Conservation (phyloP, 2,329 filamentous ascomycete genomes). For the Colletotrichum sp. region DNA sequence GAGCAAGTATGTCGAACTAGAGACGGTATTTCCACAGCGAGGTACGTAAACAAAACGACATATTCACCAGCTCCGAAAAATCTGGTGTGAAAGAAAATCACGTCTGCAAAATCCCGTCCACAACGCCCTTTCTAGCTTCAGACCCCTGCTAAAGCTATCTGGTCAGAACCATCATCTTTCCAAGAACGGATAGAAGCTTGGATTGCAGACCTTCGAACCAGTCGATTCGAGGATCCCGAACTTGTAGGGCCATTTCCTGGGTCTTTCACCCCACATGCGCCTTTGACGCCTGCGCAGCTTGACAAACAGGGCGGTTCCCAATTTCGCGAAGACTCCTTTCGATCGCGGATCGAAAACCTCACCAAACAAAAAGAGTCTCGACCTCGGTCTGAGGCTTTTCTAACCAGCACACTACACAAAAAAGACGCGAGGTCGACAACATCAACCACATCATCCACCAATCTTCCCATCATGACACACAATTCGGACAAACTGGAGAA, state of each 20-base stretch:
- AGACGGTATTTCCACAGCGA: conserved; percentile 1
- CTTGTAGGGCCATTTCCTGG: conserved; percentile 13
- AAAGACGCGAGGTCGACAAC: background rate
- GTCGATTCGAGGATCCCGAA: conserved; percentile 16
- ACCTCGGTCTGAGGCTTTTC: background rate
- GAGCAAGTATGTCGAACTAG: background rate
- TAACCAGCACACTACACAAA: background rate
- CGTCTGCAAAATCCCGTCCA: background rate
- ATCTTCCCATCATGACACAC: conserved; percentile 6
- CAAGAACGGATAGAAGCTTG: conserved; percentile 11
- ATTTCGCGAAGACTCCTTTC: conserved; percentile 4
- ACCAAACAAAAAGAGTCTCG: background rate
- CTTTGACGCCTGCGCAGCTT: background rate
- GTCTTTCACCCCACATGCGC: background rate
- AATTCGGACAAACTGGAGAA: conserved; percentile 1
- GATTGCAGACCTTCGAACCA: conserved; percentile 1
- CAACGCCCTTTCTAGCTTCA: background rate
- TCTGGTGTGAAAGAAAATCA: background rate
- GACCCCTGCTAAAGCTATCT: background rate
- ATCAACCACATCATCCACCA: background rate
- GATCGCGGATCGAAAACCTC: background rate
- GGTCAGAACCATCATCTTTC: background rate
- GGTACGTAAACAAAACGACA: conserved; percentile 3
- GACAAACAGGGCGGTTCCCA: background rate
- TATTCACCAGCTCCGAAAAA: background rate